Percentiles rank a stretch among this genome's conserved stretches.
Conservation (phyloP, 2,329 filamentous ascomycete genomes). For the Cladorrhinum sp. region DNA sequence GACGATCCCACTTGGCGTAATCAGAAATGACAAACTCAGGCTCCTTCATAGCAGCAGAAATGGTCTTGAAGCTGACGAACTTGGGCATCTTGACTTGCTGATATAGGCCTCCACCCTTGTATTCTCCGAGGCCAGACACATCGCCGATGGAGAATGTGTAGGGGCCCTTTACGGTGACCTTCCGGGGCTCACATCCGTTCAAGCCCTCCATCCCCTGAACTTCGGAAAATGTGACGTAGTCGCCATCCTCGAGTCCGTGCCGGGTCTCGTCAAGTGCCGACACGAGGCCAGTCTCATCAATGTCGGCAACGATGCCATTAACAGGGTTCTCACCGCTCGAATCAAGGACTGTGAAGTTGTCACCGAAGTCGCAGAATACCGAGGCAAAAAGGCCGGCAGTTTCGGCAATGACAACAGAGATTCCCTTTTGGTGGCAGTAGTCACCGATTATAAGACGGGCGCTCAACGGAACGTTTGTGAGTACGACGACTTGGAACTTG, state of each 20-base stretch:
- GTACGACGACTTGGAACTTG: slow-evolving; percentile 86
- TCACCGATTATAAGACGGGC: slow-evolving; percentile 83
- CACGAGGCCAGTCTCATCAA: slow-evolving; percentile 85
- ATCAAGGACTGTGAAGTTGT: slow-evolving; percentile 88
- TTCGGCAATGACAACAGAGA: slow-evolving; percentile 83
- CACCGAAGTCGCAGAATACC: slow-evolving; percentile 96
- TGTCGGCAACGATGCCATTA: slow-evolving; percentile 83
- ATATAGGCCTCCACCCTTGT: slow-evolving; percentile 84
- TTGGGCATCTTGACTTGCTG: slow-evolving; percentile 99
- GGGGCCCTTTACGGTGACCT: slow-evolving; percentile 90
- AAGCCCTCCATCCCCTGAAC: slow-evolving; percentile 86
- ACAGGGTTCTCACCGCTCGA: slow-evolving; percentile 84
- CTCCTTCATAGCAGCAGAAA: slow-evolving; percentile 74
- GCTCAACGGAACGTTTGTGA: slow-evolving; percentile 78
- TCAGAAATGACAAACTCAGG: slow-evolving; percentile 91
- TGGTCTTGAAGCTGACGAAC: slow-evolving; percentile 80
- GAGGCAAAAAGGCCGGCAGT: slow-evolving; percentile 92
- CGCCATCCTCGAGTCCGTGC: slow-evolving; percentile 92
- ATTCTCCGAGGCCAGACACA: slow-evolving; percentile 80
- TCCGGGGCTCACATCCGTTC: slow-evolving; percentile 79
- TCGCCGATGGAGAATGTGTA: slow-evolving; percentile 98
- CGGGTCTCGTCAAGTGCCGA: slow-evolving; percentile 92
- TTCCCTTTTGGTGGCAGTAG: slow-evolving; percentile 90
- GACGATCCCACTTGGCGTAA: slow-evolving; percentile 96
- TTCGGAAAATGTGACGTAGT: slow-evolving; percentile 93